These are phyloP conservation scores for Ensete ventricosum DNA, from an alignment of 176 grass and related monocot genomes.

Conservation along the genomic window DNA sequence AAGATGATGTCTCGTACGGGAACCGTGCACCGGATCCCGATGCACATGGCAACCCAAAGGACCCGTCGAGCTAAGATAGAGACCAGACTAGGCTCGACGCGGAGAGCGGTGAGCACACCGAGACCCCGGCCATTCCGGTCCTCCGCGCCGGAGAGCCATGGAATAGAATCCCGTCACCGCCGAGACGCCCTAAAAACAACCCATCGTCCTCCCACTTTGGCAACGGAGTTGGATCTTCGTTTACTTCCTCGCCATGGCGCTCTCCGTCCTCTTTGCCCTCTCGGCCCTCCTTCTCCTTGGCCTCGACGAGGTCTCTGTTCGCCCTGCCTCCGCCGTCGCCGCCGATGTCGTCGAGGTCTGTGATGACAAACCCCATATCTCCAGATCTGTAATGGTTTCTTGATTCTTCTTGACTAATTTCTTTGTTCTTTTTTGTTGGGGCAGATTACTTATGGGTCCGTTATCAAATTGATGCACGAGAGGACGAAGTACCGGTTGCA, in stretches of 20 bases:
- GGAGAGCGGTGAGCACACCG: too few relatives aligned
- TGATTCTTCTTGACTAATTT: neutral
- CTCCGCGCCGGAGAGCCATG: too few relatives aligned
- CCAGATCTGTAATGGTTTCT: neutral
- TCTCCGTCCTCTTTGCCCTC: conserved; percentile 1
- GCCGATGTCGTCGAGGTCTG: neutral
- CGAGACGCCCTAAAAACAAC: too few relatives aligned
- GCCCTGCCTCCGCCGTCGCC: neutral
- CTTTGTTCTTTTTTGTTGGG: conserved; percentile 23
- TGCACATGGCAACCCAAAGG: too few relatives aligned
- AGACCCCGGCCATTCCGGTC: too few relatives aligned
- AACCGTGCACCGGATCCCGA: too few relatives aligned
- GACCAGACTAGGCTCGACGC: too few relatives aligned
- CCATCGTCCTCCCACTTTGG: too few relatives aligned
- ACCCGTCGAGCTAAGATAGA: too few relatives aligned
- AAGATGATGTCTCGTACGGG: too few relatives aligned
- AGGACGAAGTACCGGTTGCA: conserved; percentile 75
- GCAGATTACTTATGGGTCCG: conserved; percentile 51
- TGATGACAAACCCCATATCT: neutral
- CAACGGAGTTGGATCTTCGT: too few relatives aligned
- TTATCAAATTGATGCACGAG: conserved; percentile 75
- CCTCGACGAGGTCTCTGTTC: conserved; percentile 1
- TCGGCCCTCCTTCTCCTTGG: neutral
- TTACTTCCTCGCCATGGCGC: neutral
- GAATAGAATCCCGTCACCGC: too few relatives aligned